Evolutionary conservation across 225 moss, liverwort and hornwort species (phyloP).

Genomic region (Climacium dendroides): DNA sequence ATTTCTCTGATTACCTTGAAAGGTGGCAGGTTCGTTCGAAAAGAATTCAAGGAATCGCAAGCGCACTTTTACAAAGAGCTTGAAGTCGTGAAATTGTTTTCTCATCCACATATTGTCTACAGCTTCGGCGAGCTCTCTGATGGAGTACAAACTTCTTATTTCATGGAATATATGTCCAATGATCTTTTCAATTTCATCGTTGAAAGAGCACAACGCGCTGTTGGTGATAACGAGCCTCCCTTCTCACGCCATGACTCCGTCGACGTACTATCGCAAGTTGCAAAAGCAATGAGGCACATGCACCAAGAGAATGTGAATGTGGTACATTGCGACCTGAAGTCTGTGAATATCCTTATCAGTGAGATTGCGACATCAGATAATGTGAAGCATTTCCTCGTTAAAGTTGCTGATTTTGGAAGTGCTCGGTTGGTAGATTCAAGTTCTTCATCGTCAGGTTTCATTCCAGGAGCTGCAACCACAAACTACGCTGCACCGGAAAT

Average conservation of each 20-base stretch:
- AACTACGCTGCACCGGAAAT: constrained; percentile 1
- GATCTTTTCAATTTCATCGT: background rate
- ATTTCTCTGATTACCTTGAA: background rate
- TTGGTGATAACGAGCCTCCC: background rate
- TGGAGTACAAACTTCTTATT: background rate
- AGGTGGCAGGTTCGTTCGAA: constrained; percentile 1
- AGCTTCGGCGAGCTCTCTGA: background rate
- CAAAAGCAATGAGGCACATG: constrained; percentile 11
- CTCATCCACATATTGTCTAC: constrained; percentile 11
- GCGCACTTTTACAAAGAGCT: background rate
- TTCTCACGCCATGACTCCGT: background rate
- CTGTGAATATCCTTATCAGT: constrained; percentile 1
- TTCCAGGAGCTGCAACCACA: background rate
- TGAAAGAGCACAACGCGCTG: background rate
- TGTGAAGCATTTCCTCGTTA: background rate
- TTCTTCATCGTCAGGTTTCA: background rate
- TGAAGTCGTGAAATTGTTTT: background rate
- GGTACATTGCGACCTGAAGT: constrained; percentile 19
- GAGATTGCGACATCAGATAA: background rate
- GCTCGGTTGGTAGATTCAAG: background rate
- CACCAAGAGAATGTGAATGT: constrained; percentile 4
- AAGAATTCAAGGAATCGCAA: background rate
- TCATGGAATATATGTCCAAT: constrained; percentile 9
- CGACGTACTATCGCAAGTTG: constrained; percentile 5
- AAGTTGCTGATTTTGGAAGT: constrained; percentile 22